Evolutionary conservation across 148 eudicot species (phyloP), one percentile per base, ranked within the genome.

Genomic region (Rhododendron kiyosumense): DNA sequence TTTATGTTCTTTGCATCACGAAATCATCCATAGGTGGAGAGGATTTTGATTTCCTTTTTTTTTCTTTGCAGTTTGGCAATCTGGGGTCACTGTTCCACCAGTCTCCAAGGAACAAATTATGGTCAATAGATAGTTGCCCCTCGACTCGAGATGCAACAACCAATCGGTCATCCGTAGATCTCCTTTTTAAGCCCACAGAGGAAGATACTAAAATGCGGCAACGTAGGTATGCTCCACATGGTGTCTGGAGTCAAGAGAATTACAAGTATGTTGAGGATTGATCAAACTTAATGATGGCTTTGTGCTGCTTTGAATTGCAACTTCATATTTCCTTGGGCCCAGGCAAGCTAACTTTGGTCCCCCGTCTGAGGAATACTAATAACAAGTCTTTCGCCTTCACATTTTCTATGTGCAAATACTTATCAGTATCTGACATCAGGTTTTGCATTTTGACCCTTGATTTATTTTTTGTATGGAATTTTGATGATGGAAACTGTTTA

Each of bases 361-460:
- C 95, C 34, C 89, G 89, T 81, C 88, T 93, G 89, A 93, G 90
- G 84, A 93, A 93, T 83, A 91, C 86, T 24, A 93, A 91, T 63
- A 91, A 52, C 91, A 90, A 87, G 85, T 86, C 90, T 88, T 89
- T 93, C 22, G 85, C 93, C 3, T 93, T 93, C 87, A 91, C 90
- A 80, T 89, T 90, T 65, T 90, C 91, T 84, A 78, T 93, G 12
- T 90, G 91, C 36, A 93, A 91, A 63, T 91, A 93, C 90, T 77
- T 93, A 81, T 89, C 91, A 24, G 79, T 93, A 48, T 93, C 95
- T 17, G 95, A 93, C 86, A 90, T 93, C 86, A 93, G 92, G 93
- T 92, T 52, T 82, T 75, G 86, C 54, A 61, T 59, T 26, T 41
- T 18, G 76, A 36, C 61, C 26, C 65, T 61, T 17, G 6, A 32